Evolutionary conservation across 768 basidiomycete genomes (phyloP).

Genomic region (Pleurotus ostreatus): DNA sequence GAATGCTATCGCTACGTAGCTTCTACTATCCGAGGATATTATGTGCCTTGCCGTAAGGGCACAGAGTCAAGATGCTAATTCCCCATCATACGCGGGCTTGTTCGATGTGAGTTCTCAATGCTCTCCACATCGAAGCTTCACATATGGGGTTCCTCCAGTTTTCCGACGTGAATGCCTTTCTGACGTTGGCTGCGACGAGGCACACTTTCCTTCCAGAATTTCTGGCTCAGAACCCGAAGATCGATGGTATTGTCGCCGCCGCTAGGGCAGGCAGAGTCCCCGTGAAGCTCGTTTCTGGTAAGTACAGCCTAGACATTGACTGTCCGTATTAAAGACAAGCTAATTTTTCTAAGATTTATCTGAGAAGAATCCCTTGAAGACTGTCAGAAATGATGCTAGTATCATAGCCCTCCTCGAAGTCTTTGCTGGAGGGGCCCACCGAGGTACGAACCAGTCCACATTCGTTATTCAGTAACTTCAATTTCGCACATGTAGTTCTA

Average conservation of each 20-base stretch:
- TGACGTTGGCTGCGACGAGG: conserved; percentile 76
- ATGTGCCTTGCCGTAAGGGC: conserved; percentile 62
- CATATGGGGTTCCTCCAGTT: conserved; percentile 38
- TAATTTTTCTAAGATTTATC: conserved; percentile 56
- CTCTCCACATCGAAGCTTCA: background rate
- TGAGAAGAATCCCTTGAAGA: conserved; percentile 77
- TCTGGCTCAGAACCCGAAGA: conserved; percentile 51
- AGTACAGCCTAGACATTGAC: conserved; percentile 16
- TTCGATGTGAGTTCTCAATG: conserved; percentile 59
- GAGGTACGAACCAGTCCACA: conserved; percentile 41
- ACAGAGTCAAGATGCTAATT: conserved; percentile 15
- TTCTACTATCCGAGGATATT: conserved; percentile 57
- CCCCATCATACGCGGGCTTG: conserved; percentile 44
- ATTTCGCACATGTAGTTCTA: conserved; percentile 37
- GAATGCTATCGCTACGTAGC: conserved; percentile 28
- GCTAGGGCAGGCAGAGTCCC: conserved; percentile 73
- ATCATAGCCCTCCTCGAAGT: conserved; percentile 57
- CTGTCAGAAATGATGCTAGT: conserved; percentile 58
- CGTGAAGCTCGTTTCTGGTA: conserved; percentile 75
- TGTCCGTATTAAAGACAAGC: background rate
- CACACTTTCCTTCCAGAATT: conserved; percentile 66
- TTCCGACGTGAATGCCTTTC: conserved; percentile 84
- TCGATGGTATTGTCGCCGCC: conserved; percentile 67
- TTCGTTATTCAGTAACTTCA: background rate
- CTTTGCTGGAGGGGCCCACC: conserved; percentile 70